Conservation (phyloP, 306 rosid species). For the Biancaea sappan region DNA sequence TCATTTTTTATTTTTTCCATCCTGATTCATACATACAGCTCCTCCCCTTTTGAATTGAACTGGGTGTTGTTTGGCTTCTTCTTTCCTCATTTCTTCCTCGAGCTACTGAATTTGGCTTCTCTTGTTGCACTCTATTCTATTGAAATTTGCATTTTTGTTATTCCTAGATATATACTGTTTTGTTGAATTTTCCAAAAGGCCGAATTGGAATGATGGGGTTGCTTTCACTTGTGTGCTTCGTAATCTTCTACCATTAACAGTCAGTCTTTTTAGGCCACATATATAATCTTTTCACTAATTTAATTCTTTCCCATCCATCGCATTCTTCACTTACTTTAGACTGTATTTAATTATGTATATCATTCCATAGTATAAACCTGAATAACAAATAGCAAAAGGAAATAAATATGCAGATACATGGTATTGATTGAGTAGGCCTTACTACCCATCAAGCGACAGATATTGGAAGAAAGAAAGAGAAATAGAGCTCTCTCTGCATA, state of each 20-base stretch:
- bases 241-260: conserved; percentile 58
- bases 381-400: conserved; percentile 21
- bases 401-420: conserved; percentile 20
- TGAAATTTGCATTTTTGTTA: conserved; percentile 73
- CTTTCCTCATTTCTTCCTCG: conserved; percentile 83
- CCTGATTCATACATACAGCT: conserved; percentile 29
- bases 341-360: conserved; percentile 2
- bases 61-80: conserved; percentile 67
- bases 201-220: conserved; percentile 72
- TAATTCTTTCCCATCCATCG: conserved; percentile 9
- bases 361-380: not conserved
- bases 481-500: conserved; percentile 34
- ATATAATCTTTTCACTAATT: conserved; percentile 12
- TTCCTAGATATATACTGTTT: conserved; percentile 56
- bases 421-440: conserved; percentile 50
- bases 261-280: conserved; percentile 78
- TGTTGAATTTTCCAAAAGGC: conserved; percentile 52
- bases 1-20: conserved; percentile 28
- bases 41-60: conserved; percentile 51
- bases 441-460: conserved; percentile 65
- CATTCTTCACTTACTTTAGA: conserved; percentile 31
- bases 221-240: conserved; percentile 55
- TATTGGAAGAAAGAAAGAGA: conserved; percentile 22
- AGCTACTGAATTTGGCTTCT: conserved; percentile 85
- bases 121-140: conserved; percentile 54